A percentile compares a stretch with the other conserved stretches of the same genome.
Conservation (phyloP, 2,329 filamentous ascomycete genomes). For the Venturia asperata region DNA sequence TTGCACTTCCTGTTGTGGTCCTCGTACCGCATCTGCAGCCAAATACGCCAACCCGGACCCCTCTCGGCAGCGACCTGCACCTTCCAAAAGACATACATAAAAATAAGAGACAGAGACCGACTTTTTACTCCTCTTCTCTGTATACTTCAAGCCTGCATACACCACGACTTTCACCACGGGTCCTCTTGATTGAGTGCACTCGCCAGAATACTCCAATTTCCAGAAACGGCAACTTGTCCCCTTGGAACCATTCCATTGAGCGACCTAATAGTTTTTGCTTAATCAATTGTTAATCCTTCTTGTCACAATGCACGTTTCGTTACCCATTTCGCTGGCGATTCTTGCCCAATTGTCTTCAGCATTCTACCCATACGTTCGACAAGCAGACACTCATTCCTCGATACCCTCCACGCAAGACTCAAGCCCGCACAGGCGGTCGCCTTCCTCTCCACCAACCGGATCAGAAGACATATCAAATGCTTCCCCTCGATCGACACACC, state of each 20-base stretch:
- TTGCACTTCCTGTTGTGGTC: slow-evolving; percentile 3
- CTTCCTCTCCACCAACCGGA: background rate
- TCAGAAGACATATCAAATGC: background rate
- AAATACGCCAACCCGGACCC: background rate
- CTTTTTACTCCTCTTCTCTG: background rate
- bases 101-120: background rate
- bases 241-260: background rate
- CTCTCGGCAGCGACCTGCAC: background rate
- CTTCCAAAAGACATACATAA: background rate
- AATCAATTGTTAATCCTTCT: background rate
- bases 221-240: background rate
- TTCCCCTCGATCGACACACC: background rate
- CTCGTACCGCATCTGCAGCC: slow-evolving; percentile 1
- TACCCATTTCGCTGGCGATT: background rate
- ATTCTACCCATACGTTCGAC: slow-evolving; percentile 7
- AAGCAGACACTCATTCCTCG: background rate
- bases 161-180: background rate
- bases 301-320: background rate
- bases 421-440: background rate
- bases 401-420: background rate
- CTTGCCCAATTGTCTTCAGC: slow-evolving; percentile 5
- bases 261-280: background rate
- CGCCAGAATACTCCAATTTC: background rate
- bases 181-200: slow-evolving; percentile 14
- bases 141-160: background rate